phyloP scores from a whole-genome alignment of 2,329 filamentous ascomycete genomes.

The Whalleya microplaca region DNA sequence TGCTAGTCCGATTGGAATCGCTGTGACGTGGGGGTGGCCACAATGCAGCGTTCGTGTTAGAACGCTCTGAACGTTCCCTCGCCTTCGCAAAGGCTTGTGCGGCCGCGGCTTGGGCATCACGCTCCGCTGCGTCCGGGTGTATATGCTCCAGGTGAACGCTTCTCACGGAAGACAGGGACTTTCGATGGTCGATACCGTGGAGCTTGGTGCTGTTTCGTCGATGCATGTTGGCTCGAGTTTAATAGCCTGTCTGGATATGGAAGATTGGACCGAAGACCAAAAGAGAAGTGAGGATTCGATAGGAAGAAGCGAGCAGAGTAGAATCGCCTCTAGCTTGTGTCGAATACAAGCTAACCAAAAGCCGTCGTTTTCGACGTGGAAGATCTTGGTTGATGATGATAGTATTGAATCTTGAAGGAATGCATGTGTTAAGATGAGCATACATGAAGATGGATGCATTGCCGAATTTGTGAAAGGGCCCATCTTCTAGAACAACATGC shows the following conservation, averaged over 20 bases:
- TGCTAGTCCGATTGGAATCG: slow-evolving; percentile 9
- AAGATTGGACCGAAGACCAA: slow-evolving; percentile 1
- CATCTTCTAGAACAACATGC: neutral
- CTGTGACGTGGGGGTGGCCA: slow-evolving; percentile 40
- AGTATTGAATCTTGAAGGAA: slow-evolving; percentile 31
- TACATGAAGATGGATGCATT: slow-evolving; percentile 16
- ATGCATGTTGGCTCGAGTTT: slow-evolving; percentile 44
- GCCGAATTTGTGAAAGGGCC: neutral
- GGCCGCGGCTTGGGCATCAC: slow-evolving; percentile 67
- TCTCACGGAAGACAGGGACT: slow-evolving; percentile 55
- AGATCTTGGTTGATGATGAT: slow-evolving; percentile 30
- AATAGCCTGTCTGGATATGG: slow-evolving; percentile 2
- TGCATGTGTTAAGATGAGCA: slow-evolving; percentile 27
- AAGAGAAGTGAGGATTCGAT: neutral
- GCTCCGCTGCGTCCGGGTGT: slow-evolving; percentile 51
- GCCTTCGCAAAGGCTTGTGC: slow-evolving; percentile 61
- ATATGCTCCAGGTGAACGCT: slow-evolving; percentile 53
- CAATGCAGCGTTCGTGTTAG: slow-evolving; percentile 38
- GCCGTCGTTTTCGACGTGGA: slow-evolving; percentile 26
- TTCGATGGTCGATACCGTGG: slow-evolving; percentile 53
- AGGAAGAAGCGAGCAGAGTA: slow-evolving; percentile 17
- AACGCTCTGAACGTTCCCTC: slow-evolving; percentile 46
- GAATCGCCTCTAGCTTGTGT: slow-evolving; percentile 3
- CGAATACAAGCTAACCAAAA: slow-evolving; percentile 36
- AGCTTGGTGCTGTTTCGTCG: slow-evolving; percentile 52